Base-by-base conservation (phyloP, 768 basidiomycete genomes). In the Leccinum subtestaceum region DNA sequence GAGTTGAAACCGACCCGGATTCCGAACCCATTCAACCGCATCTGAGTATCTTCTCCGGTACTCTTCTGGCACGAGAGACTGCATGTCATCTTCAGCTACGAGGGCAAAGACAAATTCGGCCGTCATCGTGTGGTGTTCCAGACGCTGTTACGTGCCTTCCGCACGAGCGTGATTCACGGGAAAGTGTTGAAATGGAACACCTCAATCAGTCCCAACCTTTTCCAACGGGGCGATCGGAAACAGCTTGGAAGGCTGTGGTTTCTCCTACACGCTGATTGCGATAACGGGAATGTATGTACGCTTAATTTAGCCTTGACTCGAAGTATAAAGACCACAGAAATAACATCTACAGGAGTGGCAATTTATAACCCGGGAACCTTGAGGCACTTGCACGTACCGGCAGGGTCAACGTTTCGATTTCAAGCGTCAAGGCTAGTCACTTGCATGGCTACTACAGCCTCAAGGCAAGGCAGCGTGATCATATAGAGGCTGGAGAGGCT, bases 181-280 rank as follows among this genome's bases (percentile, higher is more conserved):
- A 5, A 21, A 19, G 0, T 4, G 3, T 6, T 48, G 25, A 10
- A 0, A 2, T 65, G 66, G 66, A 0, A 3, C 9, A 0, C 57
- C 36, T 53, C 66, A 4, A 10, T 7, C 5, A 56, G 61, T 32
- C 46, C 51, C 0, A 2, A 46, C 1, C 27, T 53, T 21, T 58
- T 67, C 27, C 3, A 1, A 43, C 11, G 0, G 11, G 51, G 34
- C 11, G n/a, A 23, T 3, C 17, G 38, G 36, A 53, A 0, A 34
- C 23, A 15, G 66, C 66, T 53, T 67, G 66, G 66, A 1, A 48
- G 0, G 63, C 45, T 38, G 58, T 67, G 3, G 31, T 46, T 46
- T 40, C 50, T 43, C 27, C 3, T 2, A 2, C 11, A 15, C 8
- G 1, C 8, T 5, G 15, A 19, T 51, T 21, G 36, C 17, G 0